Conservation (phyloP, 2,329 filamentous ascomycete species). For the Fusarium sp. region DNA sequence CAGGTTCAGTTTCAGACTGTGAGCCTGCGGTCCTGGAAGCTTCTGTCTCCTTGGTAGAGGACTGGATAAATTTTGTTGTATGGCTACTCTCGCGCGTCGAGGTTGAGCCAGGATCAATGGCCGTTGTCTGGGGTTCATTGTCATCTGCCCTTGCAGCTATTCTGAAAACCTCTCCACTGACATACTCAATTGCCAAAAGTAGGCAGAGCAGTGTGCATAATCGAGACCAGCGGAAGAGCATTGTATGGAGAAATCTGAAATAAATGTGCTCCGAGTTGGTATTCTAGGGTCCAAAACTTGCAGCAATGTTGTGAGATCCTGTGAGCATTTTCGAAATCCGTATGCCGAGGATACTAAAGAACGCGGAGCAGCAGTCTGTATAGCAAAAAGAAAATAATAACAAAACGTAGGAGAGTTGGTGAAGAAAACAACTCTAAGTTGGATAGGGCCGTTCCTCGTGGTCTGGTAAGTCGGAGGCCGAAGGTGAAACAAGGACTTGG, state of each 20-base stretch:
- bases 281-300: constrained; percentile 30
- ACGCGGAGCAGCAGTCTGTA: not conserved
- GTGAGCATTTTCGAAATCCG: constrained; percentile 37
- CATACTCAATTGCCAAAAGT: constrained; percentile 52
- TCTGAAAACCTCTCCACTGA: constrained; percentile 49
- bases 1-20: constrained; percentile 19
- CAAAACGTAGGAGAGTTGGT: constrained; percentile 3
- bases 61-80: constrained; percentile 25
- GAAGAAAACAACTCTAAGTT: constrained; percentile 24
- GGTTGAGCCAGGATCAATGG: constrained; percentile 20
- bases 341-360: not conserved
- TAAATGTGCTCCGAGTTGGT: constrained; percentile 6
- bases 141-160: constrained; percentile 52
- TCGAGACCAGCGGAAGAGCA: constrained; percentile 51
- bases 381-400: constrained; percentile 1
- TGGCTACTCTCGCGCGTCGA: constrained; percentile 22
- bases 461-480: constrained; percentile 4
- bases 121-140: constrained; percentile 19
- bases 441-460: constrained; percentile 15
- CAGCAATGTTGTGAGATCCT: constrained; percentile 19
- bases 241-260: constrained; percentile 38
- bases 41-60: constrained; percentile 27
- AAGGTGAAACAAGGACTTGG: constrained; percentile 32
- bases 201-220: constrained; percentile 56
- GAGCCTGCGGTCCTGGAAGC: constrained; percentile 11